Base-by-base conservation (phyloP, 306 rosid species). In the Leucaena leucocephala region DNA sequence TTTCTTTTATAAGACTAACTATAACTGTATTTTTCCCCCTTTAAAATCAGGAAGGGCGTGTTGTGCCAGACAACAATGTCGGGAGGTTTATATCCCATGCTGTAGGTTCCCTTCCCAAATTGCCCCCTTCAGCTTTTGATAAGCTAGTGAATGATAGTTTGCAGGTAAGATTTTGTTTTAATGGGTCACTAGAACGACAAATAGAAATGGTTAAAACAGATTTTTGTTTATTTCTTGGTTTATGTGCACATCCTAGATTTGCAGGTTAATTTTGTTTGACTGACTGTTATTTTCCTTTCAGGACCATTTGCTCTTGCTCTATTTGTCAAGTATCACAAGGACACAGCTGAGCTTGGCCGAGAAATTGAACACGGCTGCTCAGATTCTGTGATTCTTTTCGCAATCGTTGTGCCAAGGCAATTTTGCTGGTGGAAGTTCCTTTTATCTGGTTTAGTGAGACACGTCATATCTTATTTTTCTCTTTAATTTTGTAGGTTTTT, bases 331-430 rank as follows among this genome's bases (percentile, higher is more conserved):
- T 74, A 88, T 91, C 67, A 88, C 96, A 55, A 84, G 96, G 80
- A 89, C 96, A 34, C 96, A 91, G 73, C 83, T 91, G 36, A 45
- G 85, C 82, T 68, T 91, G 64, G 96, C 93, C 8, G 93, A 91
- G 52, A 89, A 91, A 81, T 81, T 91, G 89, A 91, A 91, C 83
- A 89, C 93, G 0, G 93, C 96, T 16, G 96, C 96, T 44, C 96
- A 91, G 82, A 81, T 88, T 75, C 88, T 91, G 89, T 91, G 68
- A 74, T 57, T 44, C 9, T 42, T 38, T 36, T 58, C 43, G 14
- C 33, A 21, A 16, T 58, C 68, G 13, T 40, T 22, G 54, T 7
- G 68, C 55, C 40, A 13, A 19, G 55, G 48, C 49, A 44, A 42
- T 68, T 77, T 78, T 78, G 76, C 76, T 42, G 7, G 46, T 57